Conservation (phyloP, 257 asterid genomes). For the Solanum bukasovii region DNA sequence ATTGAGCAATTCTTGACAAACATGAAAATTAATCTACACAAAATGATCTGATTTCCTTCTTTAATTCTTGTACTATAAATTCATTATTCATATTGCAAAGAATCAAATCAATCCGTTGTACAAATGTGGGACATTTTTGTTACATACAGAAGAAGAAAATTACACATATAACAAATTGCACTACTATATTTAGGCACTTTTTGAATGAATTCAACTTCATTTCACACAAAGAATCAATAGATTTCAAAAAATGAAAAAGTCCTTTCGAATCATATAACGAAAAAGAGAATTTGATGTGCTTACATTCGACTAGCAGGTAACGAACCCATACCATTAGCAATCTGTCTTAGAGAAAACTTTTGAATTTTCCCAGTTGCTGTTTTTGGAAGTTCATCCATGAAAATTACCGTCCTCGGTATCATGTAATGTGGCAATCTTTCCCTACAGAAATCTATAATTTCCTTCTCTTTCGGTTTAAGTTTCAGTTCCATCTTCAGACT, state of each 20-base stretch:
- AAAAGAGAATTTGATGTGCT: neutral
- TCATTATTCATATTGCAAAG: neutral
- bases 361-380: constrained; percentile 63
- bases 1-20: neutral
- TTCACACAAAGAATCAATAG: neutral
- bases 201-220: neutral
- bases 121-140: neutral
- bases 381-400: constrained; percentile 60
- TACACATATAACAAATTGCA: neutral
- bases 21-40: neutral
- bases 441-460: constrained; percentile 44
- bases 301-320: constrained; percentile 30
- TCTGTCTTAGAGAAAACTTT: constrained; percentile 40
- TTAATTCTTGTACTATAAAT: neutral
- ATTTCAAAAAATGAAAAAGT: neutral
- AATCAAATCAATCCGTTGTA: neutral
- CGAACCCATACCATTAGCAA: constrained; percentile 31
- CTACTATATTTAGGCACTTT: too few species aligned
- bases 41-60: neutral
- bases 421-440: constrained; percentile 52
- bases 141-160: neutral
- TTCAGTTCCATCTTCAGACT: constrained; percentile 31
- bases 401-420: constrained; percentile 68
- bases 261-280: neutral
- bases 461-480: constrained; percentile 23